These are phyloP conservation scores for Trametes maxima DNA, from an alignment of 768 basidiomycete species.

Conservation along the genomic window DNA sequence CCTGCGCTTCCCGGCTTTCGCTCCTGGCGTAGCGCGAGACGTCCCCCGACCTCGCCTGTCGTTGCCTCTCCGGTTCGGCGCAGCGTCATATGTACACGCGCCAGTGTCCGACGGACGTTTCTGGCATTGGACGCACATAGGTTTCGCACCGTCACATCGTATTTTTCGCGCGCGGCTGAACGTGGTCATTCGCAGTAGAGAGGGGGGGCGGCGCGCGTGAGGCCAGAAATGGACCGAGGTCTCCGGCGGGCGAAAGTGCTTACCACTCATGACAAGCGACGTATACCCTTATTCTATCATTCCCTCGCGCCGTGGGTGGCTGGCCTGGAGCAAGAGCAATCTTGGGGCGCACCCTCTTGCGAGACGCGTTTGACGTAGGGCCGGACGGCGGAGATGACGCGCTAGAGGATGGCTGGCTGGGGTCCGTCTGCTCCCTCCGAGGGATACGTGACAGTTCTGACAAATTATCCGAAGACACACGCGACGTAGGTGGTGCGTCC, in stretches of 20 bases:
- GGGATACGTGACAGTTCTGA: neutral
- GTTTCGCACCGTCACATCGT: conserved; percentile 20
- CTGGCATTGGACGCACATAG: conserved; percentile 16
- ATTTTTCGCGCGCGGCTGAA: conserved; percentile 17
- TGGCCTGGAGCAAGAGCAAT: conserved; percentile 75
- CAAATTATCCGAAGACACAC: neutral
- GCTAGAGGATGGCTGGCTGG: neutral
- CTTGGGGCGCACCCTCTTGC: conserved; percentile 38
- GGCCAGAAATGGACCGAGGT: neutral
- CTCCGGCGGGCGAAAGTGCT: conserved; percentile 14
- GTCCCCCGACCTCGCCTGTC: neutral
- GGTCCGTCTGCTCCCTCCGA: neutral
- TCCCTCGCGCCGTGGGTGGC: conserved; percentile 79
- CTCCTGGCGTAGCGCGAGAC: neutral
- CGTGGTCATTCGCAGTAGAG: neutral
- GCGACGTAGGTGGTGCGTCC: neutral
- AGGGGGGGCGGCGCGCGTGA: neutral
- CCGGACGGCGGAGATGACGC: conserved; percentile 3
- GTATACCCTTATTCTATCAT: conserved; percentile 69
- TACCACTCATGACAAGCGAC: conserved; percentile 82
- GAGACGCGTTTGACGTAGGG: neutral
- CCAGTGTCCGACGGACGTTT: conserved; percentile 9
- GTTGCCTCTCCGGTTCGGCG: conserved; percentile 12
- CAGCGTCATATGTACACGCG: conserved; percentile 18
- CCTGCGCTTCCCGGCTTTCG: neutral